Base-by-base conservation (phyloP, 768 basidiomycete genomes). In the Kondoa malvinella region DNA sequence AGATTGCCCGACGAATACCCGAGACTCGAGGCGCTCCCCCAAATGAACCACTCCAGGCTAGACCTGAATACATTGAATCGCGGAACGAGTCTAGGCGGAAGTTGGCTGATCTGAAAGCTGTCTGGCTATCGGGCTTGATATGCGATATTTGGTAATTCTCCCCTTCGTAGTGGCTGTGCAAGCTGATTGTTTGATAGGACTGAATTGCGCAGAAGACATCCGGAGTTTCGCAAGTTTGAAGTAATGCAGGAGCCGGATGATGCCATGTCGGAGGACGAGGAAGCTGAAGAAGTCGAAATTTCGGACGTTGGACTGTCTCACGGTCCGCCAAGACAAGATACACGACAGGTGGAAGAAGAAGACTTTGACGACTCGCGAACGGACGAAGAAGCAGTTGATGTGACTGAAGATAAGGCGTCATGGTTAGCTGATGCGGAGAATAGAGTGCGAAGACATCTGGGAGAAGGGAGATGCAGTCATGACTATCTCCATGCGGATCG, bases 381-480 rank as follows among this genome's bases (percentile, higher is more conserved):
- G 8, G 30, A 31, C 27, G 12, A 14, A 4, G n/a, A 26, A 25
- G 30, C n/a, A 14, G 30, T 31, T 25, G 58, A 60, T 25, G 58
- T 31, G 4, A 14, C 30, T 8, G 58, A 31, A 60, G 25, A 27
- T 17, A 63, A 63, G n/a, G n/a, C 61, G 32, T 4, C 61, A 3
- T 63, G 61, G 61, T 29, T 63, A 4, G 17, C 31, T 33, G 61
- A 63, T 32, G 61, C 61, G 12, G 61, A 63, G n/a, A 29, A 63
- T 15, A 33, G 12, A 29, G 61, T 63, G 2, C 27, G n/a, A 29
- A 3, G n/a, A n/a, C 61, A 63, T 34, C 32, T 63, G 15, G 61
- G 61, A 63, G 29, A 27, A 17, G 61, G 61, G 8, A 27, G 61
- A 17, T 63, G 29, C 30, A 26, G n/a, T 33, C 61, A 63, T n/a